Evolutionary conservation across 306 rosid species (phyloP).

Genomic region (Macrotyloma uniflorum): DNA sequence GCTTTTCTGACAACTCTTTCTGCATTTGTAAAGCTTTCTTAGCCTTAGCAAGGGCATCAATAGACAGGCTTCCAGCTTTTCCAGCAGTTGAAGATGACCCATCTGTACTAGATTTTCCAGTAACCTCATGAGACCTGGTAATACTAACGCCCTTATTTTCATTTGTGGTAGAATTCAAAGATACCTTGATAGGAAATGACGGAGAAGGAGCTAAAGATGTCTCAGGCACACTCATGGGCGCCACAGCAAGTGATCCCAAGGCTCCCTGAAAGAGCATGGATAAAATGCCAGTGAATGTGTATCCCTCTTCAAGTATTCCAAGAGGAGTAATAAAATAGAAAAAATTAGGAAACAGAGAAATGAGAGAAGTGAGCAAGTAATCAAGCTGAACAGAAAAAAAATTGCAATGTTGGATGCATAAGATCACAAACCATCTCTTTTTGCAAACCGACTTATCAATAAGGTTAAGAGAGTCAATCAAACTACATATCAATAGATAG

Average conservation of each 20-base stretch:
- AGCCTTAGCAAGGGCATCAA: slow-evolving; percentile 85
- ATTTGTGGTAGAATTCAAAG: slow-evolving; percentile 95
- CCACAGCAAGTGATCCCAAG: slow-evolving; percentile 57
- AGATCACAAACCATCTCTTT: slow-evolving; percentile 4
- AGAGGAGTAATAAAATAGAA: neutral
- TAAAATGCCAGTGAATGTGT: slow-evolving; percentile 39
- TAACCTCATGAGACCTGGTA: slow-evolving; percentile 99
- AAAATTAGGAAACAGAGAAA: neutral
- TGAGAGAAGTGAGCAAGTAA: neutral
- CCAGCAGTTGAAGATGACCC: slow-evolving; percentile 97
- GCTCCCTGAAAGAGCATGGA: slow-evolving; percentile 58
- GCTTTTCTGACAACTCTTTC: slow-evolving; percentile 75
- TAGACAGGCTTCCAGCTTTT: slow-evolving; percentile 76
- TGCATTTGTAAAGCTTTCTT: slow-evolving; percentile 85
- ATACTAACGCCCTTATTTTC: slow-evolving; percentile 99
- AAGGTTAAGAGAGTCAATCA: neutral
- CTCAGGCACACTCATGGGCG: slow-evolving; percentile 64
- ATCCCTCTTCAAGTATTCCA: slow-evolving; percentile 19
- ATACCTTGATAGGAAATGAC: slow-evolving; percentile 87
- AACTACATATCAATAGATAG: neutral
- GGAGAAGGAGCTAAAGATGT: slow-evolving; percentile 59
- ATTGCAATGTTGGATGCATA: neutral
- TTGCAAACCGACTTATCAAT: neutral
- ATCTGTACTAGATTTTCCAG: slow-evolving; percentile 99
- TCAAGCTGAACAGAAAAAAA: neutral